These are phyloP conservation scores for Aspergillus sp. DNA, from an alignment of 2,329 filamentous ascomycete genomes.

Conservation along the genomic window DNA sequence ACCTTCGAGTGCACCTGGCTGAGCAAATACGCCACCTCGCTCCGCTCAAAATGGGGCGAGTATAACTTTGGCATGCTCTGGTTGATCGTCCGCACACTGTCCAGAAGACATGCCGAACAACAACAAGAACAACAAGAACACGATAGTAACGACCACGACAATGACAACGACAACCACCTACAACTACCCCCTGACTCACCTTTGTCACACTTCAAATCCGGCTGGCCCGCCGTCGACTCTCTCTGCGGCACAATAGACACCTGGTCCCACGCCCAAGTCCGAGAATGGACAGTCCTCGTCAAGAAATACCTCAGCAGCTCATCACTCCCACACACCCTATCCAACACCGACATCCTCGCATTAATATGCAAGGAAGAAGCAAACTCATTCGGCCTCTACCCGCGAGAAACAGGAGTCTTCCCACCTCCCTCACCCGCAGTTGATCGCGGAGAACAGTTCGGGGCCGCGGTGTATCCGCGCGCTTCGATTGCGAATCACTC, in stretches of 20 bases:
- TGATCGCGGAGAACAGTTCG: conserved; percentile 20
- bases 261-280: conserved; percentile 30
- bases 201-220: conserved; percentile 12
- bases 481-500: conserved; percentile 24
- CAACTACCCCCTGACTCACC: not conserved
- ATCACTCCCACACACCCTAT: conserved; percentile 14
- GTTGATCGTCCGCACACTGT: conserved; percentile 33
- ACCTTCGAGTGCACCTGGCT: conserved; percentile 33
- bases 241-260: conserved; percentile 31
- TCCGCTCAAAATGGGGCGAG: conserved; percentile 30
- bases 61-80: conserved; percentile 37
- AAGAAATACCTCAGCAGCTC: conserved; percentile 29
- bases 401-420: conserved; percentile 1
- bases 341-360: conserved; percentile 2
- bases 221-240: conserved; percentile 27
- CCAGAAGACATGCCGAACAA: conserved; percentile 20
- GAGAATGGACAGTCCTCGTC: conserved; percentile 25
- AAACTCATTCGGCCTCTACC: conserved; percentile 17
- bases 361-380: conserved; percentile 23
- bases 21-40: conserved; percentile 22
- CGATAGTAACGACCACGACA: not conserved
- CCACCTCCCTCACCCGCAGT: conserved; percentile 1
- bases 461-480: conserved; percentile 20
- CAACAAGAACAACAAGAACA: not conserved
- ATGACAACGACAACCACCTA: not conserved